These are phyloP conservation scores for Xerocomus cyaneibrunnescens DNA, from an alignment of 1,284 basidiomycete genomes.

Conservation along the genomic window DNA sequence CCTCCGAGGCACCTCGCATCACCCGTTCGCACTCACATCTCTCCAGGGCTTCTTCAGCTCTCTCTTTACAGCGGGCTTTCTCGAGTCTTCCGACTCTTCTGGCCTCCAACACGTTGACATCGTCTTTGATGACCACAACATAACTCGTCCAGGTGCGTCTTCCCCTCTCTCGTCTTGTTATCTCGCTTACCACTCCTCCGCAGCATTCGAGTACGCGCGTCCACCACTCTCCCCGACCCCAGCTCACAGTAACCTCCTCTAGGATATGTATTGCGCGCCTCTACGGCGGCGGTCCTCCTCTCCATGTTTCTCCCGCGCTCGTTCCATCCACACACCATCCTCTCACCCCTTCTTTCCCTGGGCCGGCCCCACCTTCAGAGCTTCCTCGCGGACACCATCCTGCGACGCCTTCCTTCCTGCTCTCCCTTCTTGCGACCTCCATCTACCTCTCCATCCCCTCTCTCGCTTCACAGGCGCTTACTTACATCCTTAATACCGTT, in stretches of 20 bases:
- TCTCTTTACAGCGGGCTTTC: conserved; percentile 81
- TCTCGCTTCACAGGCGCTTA: conserved; percentile 73
- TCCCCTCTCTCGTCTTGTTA: neutral
- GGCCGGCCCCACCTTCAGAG: conserved; percentile 28
- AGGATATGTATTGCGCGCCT: conserved; percentile 82
- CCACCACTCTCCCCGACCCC: neutral
- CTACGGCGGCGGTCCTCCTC: conserved; percentile 80
- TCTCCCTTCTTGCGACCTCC: conserved; percentile 84
- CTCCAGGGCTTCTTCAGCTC: conserved; percentile 79
- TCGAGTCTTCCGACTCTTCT: conserved; percentile 49
- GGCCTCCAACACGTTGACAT: conserved; percentile 58
- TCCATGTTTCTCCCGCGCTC: conserved; percentile 66
- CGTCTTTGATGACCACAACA: conserved; percentile 81
- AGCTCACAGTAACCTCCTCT: conserved; percentile 6
- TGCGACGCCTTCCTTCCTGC: conserved; percentile 77
- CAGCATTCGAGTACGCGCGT: conserved; percentile 63
- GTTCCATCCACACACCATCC: conserved; percentile 67
- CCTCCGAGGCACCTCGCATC: neutral
- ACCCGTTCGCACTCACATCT: neutral
- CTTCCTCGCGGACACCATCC: conserved; percentile 61
- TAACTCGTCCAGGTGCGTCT: conserved; percentile 73
- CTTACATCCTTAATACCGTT: conserved; percentile 70
- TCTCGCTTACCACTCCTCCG: conserved; percentile 11
- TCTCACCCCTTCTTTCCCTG: conserved; percentile 63
- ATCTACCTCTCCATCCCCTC: conserved; percentile 84